Conservation (phyloP, 2,329 filamentous ascomycete genomes). For the Seiridium unicorne region DNA sequence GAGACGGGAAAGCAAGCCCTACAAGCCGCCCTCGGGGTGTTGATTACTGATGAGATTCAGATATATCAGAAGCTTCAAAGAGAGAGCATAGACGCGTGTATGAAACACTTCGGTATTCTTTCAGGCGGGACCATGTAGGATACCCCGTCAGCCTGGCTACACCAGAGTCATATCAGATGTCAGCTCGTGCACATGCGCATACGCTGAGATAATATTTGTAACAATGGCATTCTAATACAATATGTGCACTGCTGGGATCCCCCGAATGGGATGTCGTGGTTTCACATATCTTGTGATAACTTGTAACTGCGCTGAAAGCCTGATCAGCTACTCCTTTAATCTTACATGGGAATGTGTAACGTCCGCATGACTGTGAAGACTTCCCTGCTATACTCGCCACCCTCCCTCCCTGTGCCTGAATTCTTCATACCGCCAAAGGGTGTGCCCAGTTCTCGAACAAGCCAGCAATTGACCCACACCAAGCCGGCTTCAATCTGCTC, state of each 20-base stretch:
- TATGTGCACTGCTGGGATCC: no score
- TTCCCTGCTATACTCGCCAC: slow-evolving; percentile 29
- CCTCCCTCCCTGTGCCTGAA: slow-evolving; percentile 28
- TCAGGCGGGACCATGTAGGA: no score
- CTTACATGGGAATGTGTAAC: slow-evolving; percentile 22
- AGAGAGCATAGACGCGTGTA: neutral
- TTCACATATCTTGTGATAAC: no score
- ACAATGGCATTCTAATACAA: no score
- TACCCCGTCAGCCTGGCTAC: no score
- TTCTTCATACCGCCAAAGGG: slow-evolving; percentile 33
- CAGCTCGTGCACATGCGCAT: no score
- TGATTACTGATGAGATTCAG: neutral
- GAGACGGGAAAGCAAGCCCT: neutral
- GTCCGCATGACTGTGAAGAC: slow-evolving; percentile 30
- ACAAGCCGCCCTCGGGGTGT: neutral
- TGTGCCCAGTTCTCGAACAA: slow-evolving; percentile 29
- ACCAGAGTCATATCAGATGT: no score
- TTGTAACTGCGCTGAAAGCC: no score
- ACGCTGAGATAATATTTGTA: no score
- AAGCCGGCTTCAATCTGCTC: slow-evolving; percentile 29
- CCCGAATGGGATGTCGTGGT: no score
- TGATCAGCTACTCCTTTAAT: no score
- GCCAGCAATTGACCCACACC: slow-evolving; percentile 33
- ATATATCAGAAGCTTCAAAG: neutral
- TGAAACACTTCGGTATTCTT: neutral